Evolutionary conservation across 805 yeast species (phyloP), one percentile per base, ranked within the genome.

Genomic region (Hanseniaspora hatyaiensis): DNA sequence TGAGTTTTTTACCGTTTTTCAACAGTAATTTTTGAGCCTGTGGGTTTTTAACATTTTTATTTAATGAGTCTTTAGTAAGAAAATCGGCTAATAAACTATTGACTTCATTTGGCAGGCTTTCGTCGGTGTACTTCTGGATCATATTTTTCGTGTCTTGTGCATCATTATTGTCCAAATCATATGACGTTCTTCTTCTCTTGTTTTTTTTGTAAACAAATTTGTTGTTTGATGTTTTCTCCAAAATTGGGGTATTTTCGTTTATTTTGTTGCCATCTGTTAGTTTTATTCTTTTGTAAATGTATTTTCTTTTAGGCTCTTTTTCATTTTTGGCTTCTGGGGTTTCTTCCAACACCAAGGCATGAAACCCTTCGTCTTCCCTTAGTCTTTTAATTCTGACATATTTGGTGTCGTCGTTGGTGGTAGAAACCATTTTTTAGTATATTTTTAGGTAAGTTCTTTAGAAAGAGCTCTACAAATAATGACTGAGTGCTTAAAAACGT

Each of bases 341-440:
- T 12, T 39, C 50, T 37, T 37, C 48, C 9, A 54, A 36, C 1
- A 52, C 49, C 39, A 38, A 22, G 1, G 96, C 95, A 55, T 83
- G 86, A 20, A 89, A 69, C 2, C 96, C 95, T 54, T 85, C 96
- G 57, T 86, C 92, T 46, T 77, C 79, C 51, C 96, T 71, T 58
- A 82, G 81, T 50, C 97, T 73, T 63, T 92, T 89, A 59, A 89
- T 82, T 51, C 96, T 73, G 36, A 89, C 78, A 22, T 82, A 29
- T 9, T 40, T 30, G 9, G 33, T 26, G 6, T 38, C 37, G 4
- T 23, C 46, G 12, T 24, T 23, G 6, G 28, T 6, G 12, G 26
- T 8, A 8, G 6, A 8, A 8, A 8, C 29, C 11, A 11, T 26
- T 11, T 8, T 26, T 26, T 26, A 8, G 11, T 26, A 8, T 26